Percentiles rank a stretch among this genome's conserved stretches.
Conservation (phyloP, 768 basidiomycete species). For the Tylopilus plumbeoviolaceoides region DNA sequence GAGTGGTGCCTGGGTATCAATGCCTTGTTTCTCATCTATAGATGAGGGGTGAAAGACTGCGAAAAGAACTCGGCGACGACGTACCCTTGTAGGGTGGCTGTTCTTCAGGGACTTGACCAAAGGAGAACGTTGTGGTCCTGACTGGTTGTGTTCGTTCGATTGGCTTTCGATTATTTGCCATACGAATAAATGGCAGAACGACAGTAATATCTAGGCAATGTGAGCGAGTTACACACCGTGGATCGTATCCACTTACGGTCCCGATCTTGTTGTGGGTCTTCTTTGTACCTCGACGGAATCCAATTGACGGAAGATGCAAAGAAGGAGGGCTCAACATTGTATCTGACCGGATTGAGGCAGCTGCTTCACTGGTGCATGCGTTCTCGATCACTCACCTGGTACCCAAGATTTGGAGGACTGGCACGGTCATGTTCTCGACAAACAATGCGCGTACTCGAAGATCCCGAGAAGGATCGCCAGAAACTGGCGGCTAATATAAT, state of each 20-base stretch:
- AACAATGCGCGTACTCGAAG: constrained; percentile 49
- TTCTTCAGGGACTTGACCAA: neutral
- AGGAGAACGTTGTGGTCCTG: neutral
- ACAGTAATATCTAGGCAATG: constrained; percentile 48
- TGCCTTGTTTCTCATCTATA: constrained; percentile 28
- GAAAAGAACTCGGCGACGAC: neutral
- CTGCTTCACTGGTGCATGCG: neutral
- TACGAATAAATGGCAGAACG: constrained; percentile 48
- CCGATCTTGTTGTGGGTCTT: constrained; percentile 36
- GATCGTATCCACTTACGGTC: constrained; percentile 47
- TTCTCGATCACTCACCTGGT: constrained; percentile 38
- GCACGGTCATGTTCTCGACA: constrained; percentile 46
- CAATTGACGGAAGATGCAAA: constrained; percentile 61
- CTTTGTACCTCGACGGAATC: constrained; percentile 65
- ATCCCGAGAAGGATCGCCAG: constrained; percentile 4
- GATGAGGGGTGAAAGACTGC: neutral
- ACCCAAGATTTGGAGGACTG: constrained; percentile 54
- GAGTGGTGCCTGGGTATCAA: constrained; percentile 52
- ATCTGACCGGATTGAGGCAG: constrained; percentile 29
- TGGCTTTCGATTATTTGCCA: constrained; percentile 30
- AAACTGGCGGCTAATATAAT: constrained; percentile 22
- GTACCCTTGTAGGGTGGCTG: constrained; percentile 15
- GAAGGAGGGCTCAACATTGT: constrained; percentile 60
- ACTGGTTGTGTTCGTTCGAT: constrained; percentile 10
- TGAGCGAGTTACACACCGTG: constrained; percentile 17